Base-by-base conservation (phyloP, 495 filamentous ascomycete species). In the Cryomyces minteri region DNA sequence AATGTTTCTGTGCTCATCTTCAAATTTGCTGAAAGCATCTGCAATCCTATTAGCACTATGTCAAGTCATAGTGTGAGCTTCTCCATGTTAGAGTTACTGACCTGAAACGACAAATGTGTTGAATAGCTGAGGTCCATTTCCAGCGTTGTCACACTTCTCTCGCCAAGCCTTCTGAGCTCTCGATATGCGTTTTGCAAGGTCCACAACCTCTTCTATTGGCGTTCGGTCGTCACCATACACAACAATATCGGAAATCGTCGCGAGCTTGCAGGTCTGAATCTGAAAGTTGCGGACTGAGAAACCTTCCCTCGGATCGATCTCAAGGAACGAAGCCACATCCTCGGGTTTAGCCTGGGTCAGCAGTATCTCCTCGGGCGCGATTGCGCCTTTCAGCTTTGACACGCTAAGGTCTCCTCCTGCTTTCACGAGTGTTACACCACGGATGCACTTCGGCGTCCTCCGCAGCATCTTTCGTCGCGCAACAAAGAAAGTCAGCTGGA, bases 201-300 rank as follows among this genome's bases (percentile, higher is more conserved):
- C 69, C 14, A 77, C 62, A 6, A 88, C 68, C 11, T 79, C 71
- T 4, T 64, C 67, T 32, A 61, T 54, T 41, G 58, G 56, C 9
- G 65, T 63, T 14, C 67, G 64, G 48, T 83, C 72, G 46, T 86
- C 80, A 6, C 82, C 82, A 61, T 98, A 98, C 9, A 98, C 71
- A 11, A 98, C 70, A 51, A 98, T 83, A 57, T 98, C 90, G 4
- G 85, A 90, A 28, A 93, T 70, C 48, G 80, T 77, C 31, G 88
- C 86, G 54, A 83, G 67, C 58, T 98, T 98, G 36, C 81, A 83
- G 2, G 84, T 76, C 56, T 98, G 90, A 39, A 96, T 95, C 54
- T 98, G 90, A 54, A 98, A 98, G 60, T 98, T 96, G 25, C 90
- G 76, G 7, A 84, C 79, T 25, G 72, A 79, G 51, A 84, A 84